Conservation (phyloP, 768 basidiomycete genomes). For the Leccinellum rugosiceps region DNA sequence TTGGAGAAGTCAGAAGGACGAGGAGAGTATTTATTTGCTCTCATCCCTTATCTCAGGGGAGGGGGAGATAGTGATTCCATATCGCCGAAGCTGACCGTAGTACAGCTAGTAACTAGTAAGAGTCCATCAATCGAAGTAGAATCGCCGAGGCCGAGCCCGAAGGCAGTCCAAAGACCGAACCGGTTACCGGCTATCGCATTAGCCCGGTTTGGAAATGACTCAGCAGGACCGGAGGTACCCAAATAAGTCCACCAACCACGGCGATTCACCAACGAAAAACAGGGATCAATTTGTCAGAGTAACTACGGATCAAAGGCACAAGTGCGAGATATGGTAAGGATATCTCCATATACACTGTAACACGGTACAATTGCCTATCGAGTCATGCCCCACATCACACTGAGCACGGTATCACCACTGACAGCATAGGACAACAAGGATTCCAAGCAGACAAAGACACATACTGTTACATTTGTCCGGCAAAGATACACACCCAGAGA, state of each 20-base stretch:
- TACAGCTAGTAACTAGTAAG: too few species aligned
- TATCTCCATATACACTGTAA: too few species aligned
- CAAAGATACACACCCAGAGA: not conserved
- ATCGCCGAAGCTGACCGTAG: not conserved
- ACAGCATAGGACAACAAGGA: slow-evolving; percentile 8
- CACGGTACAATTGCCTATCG: slow-evolving; percentile 3
- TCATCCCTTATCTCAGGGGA: not conserved
- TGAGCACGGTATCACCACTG: not conserved
- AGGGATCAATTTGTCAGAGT: too few species aligned
- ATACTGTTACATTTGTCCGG: slow-evolving; percentile 1
- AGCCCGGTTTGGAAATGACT: not conserved
- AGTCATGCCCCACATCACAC: not conserved
- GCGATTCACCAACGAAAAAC: too few species aligned
- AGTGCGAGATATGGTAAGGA: not conserved
- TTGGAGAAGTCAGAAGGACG: not conserved
- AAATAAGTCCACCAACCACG: too few species aligned
- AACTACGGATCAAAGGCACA: not conserved
- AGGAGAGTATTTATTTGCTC: not conserved
- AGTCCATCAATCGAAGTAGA: too few species aligned
- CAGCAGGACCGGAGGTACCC: too few species aligned
- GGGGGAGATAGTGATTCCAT: not conserved
- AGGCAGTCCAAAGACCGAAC: not conserved
- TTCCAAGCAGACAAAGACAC: slow-evolving; percentile 11
- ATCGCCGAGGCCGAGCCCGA: not conserved
- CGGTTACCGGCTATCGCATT: not conserved